Percentiles rank a stretch among this genome's conserved stretches.
phyloP scores from a whole-genome alignment of 345 rosid genomes.

The Cardamine occulta region DNA sequence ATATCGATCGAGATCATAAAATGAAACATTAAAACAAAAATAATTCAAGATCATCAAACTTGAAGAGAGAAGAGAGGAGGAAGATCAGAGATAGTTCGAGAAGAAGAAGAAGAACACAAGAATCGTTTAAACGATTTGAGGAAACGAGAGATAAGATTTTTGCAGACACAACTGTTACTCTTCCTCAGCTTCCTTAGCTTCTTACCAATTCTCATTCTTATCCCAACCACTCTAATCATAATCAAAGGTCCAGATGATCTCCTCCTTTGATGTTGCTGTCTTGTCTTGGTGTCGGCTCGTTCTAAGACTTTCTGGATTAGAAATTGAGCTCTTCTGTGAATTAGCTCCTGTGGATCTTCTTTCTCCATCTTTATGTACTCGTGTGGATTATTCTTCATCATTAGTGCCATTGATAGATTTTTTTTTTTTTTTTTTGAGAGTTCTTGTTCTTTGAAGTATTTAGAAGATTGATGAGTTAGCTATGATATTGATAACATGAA shows the following conservation, averaged over 20 bases:
- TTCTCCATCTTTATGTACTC: constrained; percentile 69
- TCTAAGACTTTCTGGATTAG: constrained; percentile 70
- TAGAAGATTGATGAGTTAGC: constrained; percentile 25
- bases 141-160: constrained; percentile 39
- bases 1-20: neutral
- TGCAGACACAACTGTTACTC: constrained; percentile 39
- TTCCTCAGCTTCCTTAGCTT: constrained; percentile 69
- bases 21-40: constrained; percentile 5
- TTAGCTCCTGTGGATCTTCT: constrained; percentile 71
- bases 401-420: constrained; percentile 25
- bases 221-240: constrained; percentile 59
- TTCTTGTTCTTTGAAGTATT: constrained; percentile 29
- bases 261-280: constrained; percentile 22
- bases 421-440: constrained; percentile 4
- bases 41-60: constrained; percentile 34
- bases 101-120: constrained; percentile 30
- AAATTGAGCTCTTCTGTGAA: constrained; percentile 76
- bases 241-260: constrained; percentile 53
- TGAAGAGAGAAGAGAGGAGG: constrained; percentile 45
- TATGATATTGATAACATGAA: constrained; percentile 28
- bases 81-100: constrained; percentile 42
- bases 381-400: constrained; percentile 37
- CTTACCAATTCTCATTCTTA: constrained; percentile 71
- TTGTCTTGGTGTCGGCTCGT: constrained; percentile 48
- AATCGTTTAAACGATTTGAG: constrained; percentile 39